phyloP scores from a whole-genome alignment of 2,329 filamentous ascomycete species.

The Chrysoporthe cubensis region DNA sequence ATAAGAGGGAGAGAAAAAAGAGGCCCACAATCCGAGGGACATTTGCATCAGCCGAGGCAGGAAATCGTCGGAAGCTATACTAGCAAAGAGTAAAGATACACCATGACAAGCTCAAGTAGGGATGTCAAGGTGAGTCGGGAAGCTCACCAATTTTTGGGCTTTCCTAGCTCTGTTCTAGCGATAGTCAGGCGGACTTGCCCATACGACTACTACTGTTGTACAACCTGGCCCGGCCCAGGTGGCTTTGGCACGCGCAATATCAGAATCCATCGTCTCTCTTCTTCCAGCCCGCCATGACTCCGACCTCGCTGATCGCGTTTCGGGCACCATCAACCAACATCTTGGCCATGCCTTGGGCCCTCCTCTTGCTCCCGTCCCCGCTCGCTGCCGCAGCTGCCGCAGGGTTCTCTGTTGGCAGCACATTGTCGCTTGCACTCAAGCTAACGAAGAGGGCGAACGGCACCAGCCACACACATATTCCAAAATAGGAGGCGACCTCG shows the following conservation, averaged over 20 bases:
- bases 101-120: neutral
- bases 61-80: constrained; percentile 8
- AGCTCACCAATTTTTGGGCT: constrained; percentile 19
- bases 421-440: constrained; percentile 90
- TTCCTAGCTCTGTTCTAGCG: constrained; percentile 1
- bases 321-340: constrained; percentile 63
- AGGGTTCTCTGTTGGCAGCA: constrained; percentile 85
- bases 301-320: constrained; percentile 54
- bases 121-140: neutral
- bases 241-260: constrained; percentile 18
- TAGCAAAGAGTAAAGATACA: constrained; percentile 4
- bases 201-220: neutral
- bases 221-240: neutral
- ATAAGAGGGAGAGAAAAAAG: neutral
- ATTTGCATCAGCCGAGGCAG: neutral
- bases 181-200: neutral
- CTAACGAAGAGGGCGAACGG: constrained; percentile 96
- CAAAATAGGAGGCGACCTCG: constrained; percentile 95
- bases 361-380: constrained; percentile 53
- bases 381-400: constrained; percentile 44
- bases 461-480: constrained; percentile 93
- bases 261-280: constrained; percentile 44
- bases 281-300: constrained; percentile 45
- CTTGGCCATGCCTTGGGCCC: constrained; percentile 67
- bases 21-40: neutral